Conservation (phyloP, 208 protist genomes). For the Paratrypanosoma confusum region DNA sequence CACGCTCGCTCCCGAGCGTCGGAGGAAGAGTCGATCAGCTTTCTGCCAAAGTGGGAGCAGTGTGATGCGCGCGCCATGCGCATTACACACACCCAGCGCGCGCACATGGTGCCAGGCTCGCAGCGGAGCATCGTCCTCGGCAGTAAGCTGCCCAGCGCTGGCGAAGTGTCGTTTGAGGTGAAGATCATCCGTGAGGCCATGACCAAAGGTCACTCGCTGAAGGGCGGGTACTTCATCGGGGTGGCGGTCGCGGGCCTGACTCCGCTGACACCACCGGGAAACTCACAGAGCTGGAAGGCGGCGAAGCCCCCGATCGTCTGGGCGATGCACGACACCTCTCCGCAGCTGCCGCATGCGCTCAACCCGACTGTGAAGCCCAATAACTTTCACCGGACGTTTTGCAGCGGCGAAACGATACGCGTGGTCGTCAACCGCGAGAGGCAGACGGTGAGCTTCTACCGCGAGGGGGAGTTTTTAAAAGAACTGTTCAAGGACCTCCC, state of each 20-base stretch:
- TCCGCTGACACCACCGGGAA: conserved; percentile 62
- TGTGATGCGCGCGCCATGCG: conserved; percentile 70
- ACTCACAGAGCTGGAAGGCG: conserved; percentile 81
- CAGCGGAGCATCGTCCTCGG: conserved; percentile 83
- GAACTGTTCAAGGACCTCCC: conserved; percentile 79
- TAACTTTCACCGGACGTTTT: conserved; percentile 82
- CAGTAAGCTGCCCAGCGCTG: conserved; percentile 61
- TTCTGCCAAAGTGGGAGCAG: conserved; percentile 63
- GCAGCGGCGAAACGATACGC: conserved; percentile 65
- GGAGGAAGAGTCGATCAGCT: conserved; percentile 33
- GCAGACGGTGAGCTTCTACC: conserved; percentile 71
- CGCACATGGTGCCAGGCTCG: conserved; percentile 63
- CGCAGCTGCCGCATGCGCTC: conserved; percentile 79
- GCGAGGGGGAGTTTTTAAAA: conserved; percentile 75
- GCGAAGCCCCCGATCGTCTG: conserved; percentile 80
- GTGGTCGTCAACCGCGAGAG: conserved; percentile 72
- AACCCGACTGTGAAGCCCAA: conserved; percentile 85
- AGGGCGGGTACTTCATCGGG: conserved; percentile 85
- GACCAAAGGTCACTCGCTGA: conserved; percentile 80
- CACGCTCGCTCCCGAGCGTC: conserved; percentile 29
- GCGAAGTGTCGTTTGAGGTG: conserved; percentile 73
- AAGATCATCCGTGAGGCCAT: conserved; percentile 63
- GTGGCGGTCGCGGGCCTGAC: conserved; percentile 51
- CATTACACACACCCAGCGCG: conserved; percentile 59
- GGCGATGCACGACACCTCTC: conserved; percentile 83